Percentiles rank a stretch among this genome's conserved stretches.
Evolutionary conservation across 345 rosid species (phyloP).

Genomic region (Cardamine resedifolia): DNA sequence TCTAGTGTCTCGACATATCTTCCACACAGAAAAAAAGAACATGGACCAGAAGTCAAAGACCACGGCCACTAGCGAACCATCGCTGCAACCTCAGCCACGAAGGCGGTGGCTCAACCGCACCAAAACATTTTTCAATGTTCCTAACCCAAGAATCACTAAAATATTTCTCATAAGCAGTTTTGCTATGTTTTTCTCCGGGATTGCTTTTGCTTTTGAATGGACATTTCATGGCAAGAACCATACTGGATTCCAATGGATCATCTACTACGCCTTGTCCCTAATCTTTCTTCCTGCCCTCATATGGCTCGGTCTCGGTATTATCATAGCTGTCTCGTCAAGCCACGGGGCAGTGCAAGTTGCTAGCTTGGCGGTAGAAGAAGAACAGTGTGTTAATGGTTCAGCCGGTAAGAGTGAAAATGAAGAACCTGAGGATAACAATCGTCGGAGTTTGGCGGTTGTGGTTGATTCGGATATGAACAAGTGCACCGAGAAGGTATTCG

Average conservation of each 20-base stretch:
- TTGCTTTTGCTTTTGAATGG: constrained; percentile 25
- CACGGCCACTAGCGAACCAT: neutral
- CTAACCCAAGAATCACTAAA: neutral
- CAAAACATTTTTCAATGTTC: constrained; percentile 15
- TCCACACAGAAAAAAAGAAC: neutral
- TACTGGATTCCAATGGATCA: constrained; percentile 19
- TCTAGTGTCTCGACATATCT: neutral
- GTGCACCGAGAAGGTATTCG: neutral
- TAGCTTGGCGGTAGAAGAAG: neutral
- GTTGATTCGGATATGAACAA: neutral
- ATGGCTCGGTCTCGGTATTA: neutral
- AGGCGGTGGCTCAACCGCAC: neutral
- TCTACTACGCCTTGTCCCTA: constrained; percentile 19
- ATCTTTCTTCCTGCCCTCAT: constrained; percentile 13
- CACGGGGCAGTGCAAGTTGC: neutral
- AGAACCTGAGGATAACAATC: neutral
- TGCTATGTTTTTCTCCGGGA: neutral
- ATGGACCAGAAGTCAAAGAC: constrained; percentile 13
- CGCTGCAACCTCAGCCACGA: neutral
- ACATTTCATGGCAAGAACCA: constrained; percentile 4
- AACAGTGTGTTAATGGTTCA: neutral
- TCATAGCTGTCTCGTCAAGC: neutral
- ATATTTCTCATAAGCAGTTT: neutral
- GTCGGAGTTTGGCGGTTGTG: constrained; percentile 15
- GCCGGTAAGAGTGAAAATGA: neutral